Base-by-base conservation (phyloP, 345 rosid species). In the Hypericum androsaemum region DNA sequence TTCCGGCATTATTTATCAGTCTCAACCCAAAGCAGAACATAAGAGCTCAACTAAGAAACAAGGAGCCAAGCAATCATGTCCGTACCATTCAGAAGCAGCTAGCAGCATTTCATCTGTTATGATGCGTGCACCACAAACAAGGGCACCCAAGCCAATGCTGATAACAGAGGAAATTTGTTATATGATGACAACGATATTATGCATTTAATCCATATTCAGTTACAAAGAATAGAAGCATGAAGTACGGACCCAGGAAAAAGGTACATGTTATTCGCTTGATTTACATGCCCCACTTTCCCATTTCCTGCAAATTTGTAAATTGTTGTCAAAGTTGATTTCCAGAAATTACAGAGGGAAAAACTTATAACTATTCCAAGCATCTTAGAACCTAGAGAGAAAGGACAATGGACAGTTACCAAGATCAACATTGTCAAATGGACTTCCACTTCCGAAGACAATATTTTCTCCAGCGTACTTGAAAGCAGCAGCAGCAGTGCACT, bases 181-280 rank as follows among this genome's bases (percentile, higher is more conserved):
- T 22, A 22, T 4, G 32, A 4, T 22, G 32, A 22, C 32, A 22
- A 22, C 4, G 32, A 1, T 22, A 22, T 22, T 22, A 22, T 22
- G 63, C 10, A 22, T 22, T 54, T 13, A 37, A 43, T 36, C 37
- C 51, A 10, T 15, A 41, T 35, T 12, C 37, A 32, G 6, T 51
- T 14, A 43, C 43, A 51, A 32, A 42, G n/a, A 38, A 14, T 61
- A 7, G 42, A 37, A 71, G 54, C 12, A 28, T 54, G 53, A 62
- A 44, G 47, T 38, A 64, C 96, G 43, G 51, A 92, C 95, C 98
- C 98, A 0, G 98, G 98, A 75, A 92, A 92, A 54, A 92, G 80
- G 74, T 92, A 92, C 97, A 92, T 88, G 72, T 92, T 92, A 72
- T 92, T 92, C 59, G 97, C 97, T 63, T 92, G 98, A 78, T 92